phyloP scores from a whole-genome alignment of 2,329 filamentous ascomycete genomes.

The Fusarium lyarnte region DNA sequence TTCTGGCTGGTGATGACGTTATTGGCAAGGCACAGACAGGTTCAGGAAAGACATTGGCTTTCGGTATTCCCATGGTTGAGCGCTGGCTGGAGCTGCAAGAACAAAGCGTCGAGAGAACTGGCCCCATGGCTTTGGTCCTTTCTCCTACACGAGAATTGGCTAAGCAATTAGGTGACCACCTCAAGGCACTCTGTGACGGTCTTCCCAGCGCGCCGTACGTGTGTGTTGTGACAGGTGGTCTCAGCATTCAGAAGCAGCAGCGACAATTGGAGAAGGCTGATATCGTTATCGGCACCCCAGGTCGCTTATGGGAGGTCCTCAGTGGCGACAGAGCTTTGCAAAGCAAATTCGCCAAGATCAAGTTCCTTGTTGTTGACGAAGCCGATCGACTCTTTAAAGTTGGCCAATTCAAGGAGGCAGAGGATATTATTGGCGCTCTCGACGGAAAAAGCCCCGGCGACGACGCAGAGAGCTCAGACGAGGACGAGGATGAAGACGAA shows the following conservation, averaged over 20 bases:
- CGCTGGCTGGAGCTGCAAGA: constrained; percentile 70
- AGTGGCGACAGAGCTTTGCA: constrained; percentile 77
- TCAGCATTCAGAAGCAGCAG: constrained; percentile 95
- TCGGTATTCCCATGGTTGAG: constrained; percentile 92
- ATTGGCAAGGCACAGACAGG: constrained; percentile 97
- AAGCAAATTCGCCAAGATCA: constrained; percentile 74
- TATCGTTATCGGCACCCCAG: constrained; percentile 92
- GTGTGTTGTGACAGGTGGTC: constrained; percentile 89
- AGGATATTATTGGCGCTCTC: constrained; percentile 84
- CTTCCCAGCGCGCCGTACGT: constrained; percentile 72
- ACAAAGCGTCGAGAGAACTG: constrained; percentile 43
- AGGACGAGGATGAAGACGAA: constrained; percentile 58
- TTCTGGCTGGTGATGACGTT: constrained; percentile 85
- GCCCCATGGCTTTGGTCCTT: constrained; percentile 80
- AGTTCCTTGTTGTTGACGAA: constrained; percentile 91
- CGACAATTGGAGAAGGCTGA: constrained; percentile 85
- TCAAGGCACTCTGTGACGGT: constrained; percentile 76
- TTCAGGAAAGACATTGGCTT: constrained; percentile 95
- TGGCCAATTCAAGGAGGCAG: constrained; percentile 93
- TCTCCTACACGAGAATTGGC: constrained; percentile 94
- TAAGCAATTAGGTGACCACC: constrained; percentile 87
- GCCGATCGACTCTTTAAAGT: constrained; percentile 91
- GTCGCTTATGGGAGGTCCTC: constrained; percentile 93
- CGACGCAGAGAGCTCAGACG: constrained; percentile 61
- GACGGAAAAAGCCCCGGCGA: constrained; percentile 75